A percentile compares a stretch with the other conserved stretches of the same genome.
Conservation (phyloP, 2,329 filamentous ascomycete species). For the Pyricularia sp. region DNA sequence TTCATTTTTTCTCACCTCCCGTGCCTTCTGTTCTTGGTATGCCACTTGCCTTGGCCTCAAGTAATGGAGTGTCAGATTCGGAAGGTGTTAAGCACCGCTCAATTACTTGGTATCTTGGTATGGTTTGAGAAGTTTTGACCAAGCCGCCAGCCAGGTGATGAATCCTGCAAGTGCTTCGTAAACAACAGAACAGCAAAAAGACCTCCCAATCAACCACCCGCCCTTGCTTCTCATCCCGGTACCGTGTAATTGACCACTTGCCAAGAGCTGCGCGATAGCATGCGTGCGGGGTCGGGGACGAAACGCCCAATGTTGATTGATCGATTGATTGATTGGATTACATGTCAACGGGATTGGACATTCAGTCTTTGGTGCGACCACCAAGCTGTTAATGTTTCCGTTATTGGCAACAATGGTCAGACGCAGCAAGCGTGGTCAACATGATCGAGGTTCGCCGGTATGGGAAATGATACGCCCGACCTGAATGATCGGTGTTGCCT, state of each 20-base stretch:
- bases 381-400: too few species aligned
- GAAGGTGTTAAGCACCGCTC: background rate
- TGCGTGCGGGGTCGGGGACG: background rate
- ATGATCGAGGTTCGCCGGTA: background rate
- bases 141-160: background rate
- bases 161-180: background rate
- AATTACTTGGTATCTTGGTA: background rate
- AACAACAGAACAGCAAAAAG: background rate
- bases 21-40: background rate
- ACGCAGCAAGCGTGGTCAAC: background rate
- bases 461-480: background rate
- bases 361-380: too few species aligned
- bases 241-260: background rate
- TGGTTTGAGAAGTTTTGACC: background rate
- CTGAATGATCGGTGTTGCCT: background rate
- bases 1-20: background rate
- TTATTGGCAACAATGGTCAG: background rate
- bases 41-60: background rate
- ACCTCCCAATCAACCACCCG: background rate
- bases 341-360: background rate
- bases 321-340: background rate
- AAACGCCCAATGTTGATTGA: background rate
- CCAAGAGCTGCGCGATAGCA: conserved; percentile 1
- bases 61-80: background rate
- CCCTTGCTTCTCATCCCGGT: background rate